Evolutionary conservation across 1,284 basidiomycete species (phyloP).

Genomic region (Anthracocystis walkeri): DNA sequence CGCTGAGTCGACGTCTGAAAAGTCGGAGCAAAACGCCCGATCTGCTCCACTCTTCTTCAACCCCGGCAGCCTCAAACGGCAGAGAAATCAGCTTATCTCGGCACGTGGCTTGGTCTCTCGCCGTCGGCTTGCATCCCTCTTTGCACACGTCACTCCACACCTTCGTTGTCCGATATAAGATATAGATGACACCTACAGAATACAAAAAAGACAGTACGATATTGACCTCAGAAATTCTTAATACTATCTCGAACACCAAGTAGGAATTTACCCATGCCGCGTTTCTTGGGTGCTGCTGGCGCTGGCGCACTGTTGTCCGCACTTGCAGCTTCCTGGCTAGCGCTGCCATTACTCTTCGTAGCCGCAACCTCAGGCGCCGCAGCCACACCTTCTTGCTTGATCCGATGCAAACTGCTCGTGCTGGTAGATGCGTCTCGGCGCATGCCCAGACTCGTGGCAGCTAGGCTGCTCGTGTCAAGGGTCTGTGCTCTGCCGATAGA

Average conservation of each 20-base stretch:
- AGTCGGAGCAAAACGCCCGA: constrained; percentile 3
- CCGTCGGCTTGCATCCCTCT: no score
- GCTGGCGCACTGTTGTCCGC: neutral
- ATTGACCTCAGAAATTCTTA: constrained; percentile 42
- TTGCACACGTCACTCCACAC: no score
- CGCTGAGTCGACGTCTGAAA: neutral
- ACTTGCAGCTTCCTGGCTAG: neutral
- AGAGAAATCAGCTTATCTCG: neutral
- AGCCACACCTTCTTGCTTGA: neutral
- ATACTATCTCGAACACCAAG: constrained; percentile 47
- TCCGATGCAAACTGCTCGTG: constrained; percentile 29
- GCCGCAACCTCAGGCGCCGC: neutral
- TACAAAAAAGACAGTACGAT: neutral
- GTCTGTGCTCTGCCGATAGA: neutral
- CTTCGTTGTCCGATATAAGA: no score
- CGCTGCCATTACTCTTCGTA: constrained; percentile 17
- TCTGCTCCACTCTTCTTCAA: neutral
- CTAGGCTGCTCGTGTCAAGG: neutral
- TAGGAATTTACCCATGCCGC: constrained; percentile 49
- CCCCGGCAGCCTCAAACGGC: neutral
- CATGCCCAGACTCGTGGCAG: constrained; percentile 15
- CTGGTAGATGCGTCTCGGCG: constrained; percentile 37
- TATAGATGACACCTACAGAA: neutral
- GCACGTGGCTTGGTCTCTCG: no score
- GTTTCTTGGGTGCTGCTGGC: constrained; percentile 27